Percentiles rank a stretch among this genome's conserved stretches.
phyloP scores from a whole-genome alignment of 2,329 filamentous ascomycete genomes.

The Hymenoscyphus albidus region DNA sequence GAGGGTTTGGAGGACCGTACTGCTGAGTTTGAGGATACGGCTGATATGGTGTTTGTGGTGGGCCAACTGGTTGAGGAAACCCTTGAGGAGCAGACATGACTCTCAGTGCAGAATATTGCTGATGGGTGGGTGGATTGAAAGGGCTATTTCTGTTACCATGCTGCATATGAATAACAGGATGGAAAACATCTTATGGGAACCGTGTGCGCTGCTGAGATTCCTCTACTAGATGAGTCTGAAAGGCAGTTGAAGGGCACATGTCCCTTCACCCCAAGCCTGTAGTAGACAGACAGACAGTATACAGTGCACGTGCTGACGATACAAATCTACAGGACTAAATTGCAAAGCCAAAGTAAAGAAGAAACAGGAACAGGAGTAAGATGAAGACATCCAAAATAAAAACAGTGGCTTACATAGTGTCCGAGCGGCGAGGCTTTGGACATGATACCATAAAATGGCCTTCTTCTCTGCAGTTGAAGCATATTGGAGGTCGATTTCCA shows the following conservation, averaged over 20 bases:
- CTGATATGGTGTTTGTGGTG: constrained; percentile 20
- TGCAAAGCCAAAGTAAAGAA: neutral
- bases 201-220: neutral
- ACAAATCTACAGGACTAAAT: neutral
- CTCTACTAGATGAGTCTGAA: neutral
- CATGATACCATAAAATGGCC: constrained; percentile 53
- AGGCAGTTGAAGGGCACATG: neutral
- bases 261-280: neutral
- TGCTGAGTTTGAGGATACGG: constrained; percentile 25
- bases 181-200: neutral
- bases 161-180: constrained; percentile 4
- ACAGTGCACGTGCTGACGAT: neutral
- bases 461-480: constrained; percentile 51
- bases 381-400: neutral
- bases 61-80: constrained; percentile 18
- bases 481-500: constrained; percentile 37
- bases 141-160: constrained; percentile 23
- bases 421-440: constrained; percentile 46
- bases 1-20: constrained; percentile 21
- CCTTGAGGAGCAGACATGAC: constrained; percentile 17
- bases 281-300: neutral
- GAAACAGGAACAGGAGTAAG: neutral
- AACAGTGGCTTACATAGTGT: constrained; percentile 46
- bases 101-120: constrained; percentile 23
- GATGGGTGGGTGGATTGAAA: constrained; percentile 24